Base-by-base conservation (phyloP, 2,329 filamentous ascomycete species). In the Rugonectria rugulosa region DNA sequence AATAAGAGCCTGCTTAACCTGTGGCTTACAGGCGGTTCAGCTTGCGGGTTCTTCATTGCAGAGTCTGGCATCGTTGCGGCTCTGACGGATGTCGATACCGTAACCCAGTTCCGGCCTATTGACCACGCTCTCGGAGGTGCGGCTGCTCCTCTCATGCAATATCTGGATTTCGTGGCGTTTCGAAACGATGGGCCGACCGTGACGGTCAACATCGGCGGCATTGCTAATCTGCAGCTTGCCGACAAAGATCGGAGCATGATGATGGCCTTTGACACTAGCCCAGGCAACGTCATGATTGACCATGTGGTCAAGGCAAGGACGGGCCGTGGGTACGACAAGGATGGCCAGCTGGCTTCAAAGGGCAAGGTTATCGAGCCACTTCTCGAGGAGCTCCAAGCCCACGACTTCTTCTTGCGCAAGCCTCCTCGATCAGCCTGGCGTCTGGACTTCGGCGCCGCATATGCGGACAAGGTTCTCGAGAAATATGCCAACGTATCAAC, bases 241-340 rank as follows among this genome's bases (percentile, higher is more conserved):
- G 52, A 69, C 17, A 46, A 53, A 17, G 67, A 70, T 38, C 62
- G 68, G 12, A 57, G 59, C 56, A 59, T 67, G 45, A 71, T 70
- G 68, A 70, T 70, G 68, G 68, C 68, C 3, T 71, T 71, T 50
- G 68, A 71, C 40, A 70, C 68, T 3, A 67, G 66, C 45, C 68
- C 50, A 37, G 67, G 56, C 26, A 71, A 71, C 38, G 68, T 71
- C 46, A 70, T 70, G 61, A 62, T 71, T 32, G 68, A 70, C 48
- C 68, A 71, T 47, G 61, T 71, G 11, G 61, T 61, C 48, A 66
- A 67, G 52, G 65, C 53, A 2, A 64, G 68, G 17, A 64, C 63
- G 1, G 60, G 64, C 9, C 21, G 27, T 4, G 49, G 46, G 4
- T 70, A 68, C 46, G 68, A 71, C 53, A 62, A 66, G 37, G 65